Base-by-base conservation (phyloP, 2,329 filamentous ascomycete genomes). In the Fusarium pininemorale region DNA sequence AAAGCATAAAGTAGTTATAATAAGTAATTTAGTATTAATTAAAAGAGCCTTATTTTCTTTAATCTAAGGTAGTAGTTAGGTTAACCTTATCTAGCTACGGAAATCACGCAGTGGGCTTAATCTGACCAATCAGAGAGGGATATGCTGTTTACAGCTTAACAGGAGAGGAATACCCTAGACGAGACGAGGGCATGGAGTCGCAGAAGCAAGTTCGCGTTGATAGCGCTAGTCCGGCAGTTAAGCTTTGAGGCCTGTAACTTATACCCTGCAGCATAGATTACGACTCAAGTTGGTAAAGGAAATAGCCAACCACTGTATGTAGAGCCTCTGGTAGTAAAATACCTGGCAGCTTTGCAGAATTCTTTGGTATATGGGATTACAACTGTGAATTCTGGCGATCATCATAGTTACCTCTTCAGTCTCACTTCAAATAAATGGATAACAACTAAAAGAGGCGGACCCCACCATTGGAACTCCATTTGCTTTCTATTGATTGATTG, bases 181-280 rank as follows among this genome's bases (percentile, higher is more conserved):
- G 63, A 70, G 66, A 53, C 37, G 63, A 74, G 56, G 59, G 47
- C 58, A 73, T 44, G 58, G 62, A 75, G 58, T 64, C 48, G 56
- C 72, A 75, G 63, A 75, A 75, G 73, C 73, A 75, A 75, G 69
- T 75, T 75, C 72, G 62, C 39, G 66, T 73, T 63, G 68, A 74
- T 57, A 68, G 69, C 68, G 63, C 65, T 72, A 60, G 63, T 30
- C 38, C 44, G 51, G 59, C 63, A 74, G 67, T 74, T 74, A 63
- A 55, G 51, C 42, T 73, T 47, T 42, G 41, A 59, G 26, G n/a
- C 64, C 45, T 62, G 47, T 37, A 45, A 41, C 37, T n/a, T 30
- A 64, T 55, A 64, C 41, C 44, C 55, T 57, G 41, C 35, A 61
- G 30, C 39, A 35, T 30, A 22, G 30, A 30, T 39, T 44, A 22